Percentiles rank a stretch among this genome's conserved stretches.
Evolutionary conservation across 225 moss, liverwort and hornwort species (phyloP).

Genomic region (Bryum argenteum): DNA sequence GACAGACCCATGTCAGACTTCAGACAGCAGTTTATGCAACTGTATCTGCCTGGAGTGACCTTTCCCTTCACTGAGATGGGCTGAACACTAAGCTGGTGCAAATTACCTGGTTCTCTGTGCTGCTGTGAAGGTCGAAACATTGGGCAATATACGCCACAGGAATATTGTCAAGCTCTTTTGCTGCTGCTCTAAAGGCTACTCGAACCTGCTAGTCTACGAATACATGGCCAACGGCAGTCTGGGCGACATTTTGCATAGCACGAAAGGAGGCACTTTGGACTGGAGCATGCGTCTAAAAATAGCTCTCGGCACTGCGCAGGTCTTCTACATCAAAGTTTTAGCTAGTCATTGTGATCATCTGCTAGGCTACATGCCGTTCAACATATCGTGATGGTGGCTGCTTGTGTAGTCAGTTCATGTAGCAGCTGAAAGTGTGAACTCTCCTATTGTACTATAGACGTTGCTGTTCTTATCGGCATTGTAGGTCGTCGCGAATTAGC

Average conservation of each 20-base stretch:
- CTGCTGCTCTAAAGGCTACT: conserved; percentile 57
- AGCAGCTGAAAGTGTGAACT: too few species aligned
- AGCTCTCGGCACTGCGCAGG: conserved; percentile 67
- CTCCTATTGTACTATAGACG: too few species aligned
- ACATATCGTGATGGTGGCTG: conserved; percentile 7
- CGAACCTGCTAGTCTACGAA: conserved; percentile 63
- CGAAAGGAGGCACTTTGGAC: conserved; percentile 52
- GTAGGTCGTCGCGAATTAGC: neutral
- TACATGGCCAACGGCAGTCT: conserved; percentile 71
- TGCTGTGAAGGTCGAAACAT: conserved; percentile 56
- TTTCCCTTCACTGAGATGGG: neutral
- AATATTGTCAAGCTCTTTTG: conserved; percentile 74
- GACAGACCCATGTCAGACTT: neutral
- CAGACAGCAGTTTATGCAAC: conserved; percentile 3
- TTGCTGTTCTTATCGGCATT: too few species aligned
- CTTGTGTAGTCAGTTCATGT: neutral
- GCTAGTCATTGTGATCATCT: neutral
- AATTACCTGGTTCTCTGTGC: neutral
- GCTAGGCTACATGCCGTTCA: neutral
- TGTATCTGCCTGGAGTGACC: neutral
- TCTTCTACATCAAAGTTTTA: conserved; percentile 17
- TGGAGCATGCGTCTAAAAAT: conserved; percentile 57
- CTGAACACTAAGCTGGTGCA: conserved; percentile 1
- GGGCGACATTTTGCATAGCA: conserved; percentile 64
- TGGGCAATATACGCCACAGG: conserved; percentile 66